Base-by-base conservation (phyloP, 441 rosid species). In the Isatis lusitanica region DNA sequence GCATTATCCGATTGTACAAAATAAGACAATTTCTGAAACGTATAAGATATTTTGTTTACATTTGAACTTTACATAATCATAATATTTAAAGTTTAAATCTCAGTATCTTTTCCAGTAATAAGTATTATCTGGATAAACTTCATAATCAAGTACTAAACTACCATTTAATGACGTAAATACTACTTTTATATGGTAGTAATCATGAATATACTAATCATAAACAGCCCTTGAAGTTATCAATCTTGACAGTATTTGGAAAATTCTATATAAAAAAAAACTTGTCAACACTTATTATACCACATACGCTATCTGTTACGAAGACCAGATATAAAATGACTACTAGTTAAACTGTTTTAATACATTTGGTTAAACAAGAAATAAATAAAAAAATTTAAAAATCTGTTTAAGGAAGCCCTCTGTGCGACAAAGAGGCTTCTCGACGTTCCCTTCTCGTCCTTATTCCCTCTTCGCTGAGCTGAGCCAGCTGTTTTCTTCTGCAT, bases 401-500 rank as follows among this genome's bases (percentile, higher is more conserved):
- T 52, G 76, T 51, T 33, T 56, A 58, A 40, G 59, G 76, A 58
- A 72, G 72, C 72, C 72, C 43, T 63, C 35, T 74, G 61, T 16
- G n/a, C 15, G 47, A 8, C 59, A 63, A 43, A 63, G 75, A 75
- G 39, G 64, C 30, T 58, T 56, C 70, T 67, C 47, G 68, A 51
- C 62, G 60, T 61, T 61, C 71, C 10, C 31, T 48, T 63, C 70
- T 50, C 61, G 65, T 46, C 55, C 58, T 30, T 28, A 16, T 66
- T 38, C 44, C 28, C 28, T 3, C 28, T 26, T 1, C 28, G 28
- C 28, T 26, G 28, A 26, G 9, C 38, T 12, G 31, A 51, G 77
- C 74, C 78, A 67, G 77, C 77, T 73, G 70, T 73, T 66, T 77
- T 38, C 77, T 59, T 59, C 80, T 71, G 60, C 78, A 11, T 65